A percentile compares a stretch with the other conserved stretches of the same genome.
Conservation (phyloP, 768 basidiomycete genomes). For the Pulveroboletus frians region DNA sequence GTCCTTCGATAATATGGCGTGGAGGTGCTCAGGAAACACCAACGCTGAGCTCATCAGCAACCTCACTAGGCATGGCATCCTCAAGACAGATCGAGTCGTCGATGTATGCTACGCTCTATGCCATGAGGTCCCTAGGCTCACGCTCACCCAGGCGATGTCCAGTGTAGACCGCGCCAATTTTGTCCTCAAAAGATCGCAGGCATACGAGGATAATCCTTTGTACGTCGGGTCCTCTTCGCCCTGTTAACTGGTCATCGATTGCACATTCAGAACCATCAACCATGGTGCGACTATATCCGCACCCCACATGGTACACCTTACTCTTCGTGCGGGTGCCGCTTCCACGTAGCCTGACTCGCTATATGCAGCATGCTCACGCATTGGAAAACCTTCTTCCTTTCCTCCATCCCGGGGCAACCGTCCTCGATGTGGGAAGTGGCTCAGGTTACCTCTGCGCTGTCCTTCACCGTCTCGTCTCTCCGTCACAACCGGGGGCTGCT, state of each 20-base stretch:
- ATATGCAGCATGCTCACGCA: constrained; percentile 80
- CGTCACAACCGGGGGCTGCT: constrained; percentile 8
- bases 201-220: constrained; percentile 80
- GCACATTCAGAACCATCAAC: constrained; percentile 55
- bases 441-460: constrained; percentile 86
- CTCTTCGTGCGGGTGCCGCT: not conserved
- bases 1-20: constrained; percentile 55
- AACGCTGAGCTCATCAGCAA: constrained; percentile 74
- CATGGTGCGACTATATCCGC: constrained; percentile 92
- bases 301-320: constrained; percentile 77
- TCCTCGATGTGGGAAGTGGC: constrained; percentile 88
- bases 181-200: constrained; percentile 43
- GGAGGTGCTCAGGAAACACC: constrained; percentile 66
- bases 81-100: constrained; percentile 50
- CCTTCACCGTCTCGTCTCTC: constrained; percentile 63
- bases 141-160: constrained; percentile 53
- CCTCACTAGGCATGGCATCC: constrained; percentile 49
- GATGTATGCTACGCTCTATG: constrained; percentile 38
- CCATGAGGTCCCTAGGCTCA: not conserved
- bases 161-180: constrained; percentile 68
- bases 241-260: not conserved
- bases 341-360: not conserved
- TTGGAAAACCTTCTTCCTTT: constrained; percentile 69
- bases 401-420: constrained; percentile 62
- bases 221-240: constrained; percentile 29